Percentiles rank a stretch among this genome's conserved stretches.
phyloP scores from a whole-genome alignment of 768 basidiomycete species.

The Termitomyces sp. region DNA sequence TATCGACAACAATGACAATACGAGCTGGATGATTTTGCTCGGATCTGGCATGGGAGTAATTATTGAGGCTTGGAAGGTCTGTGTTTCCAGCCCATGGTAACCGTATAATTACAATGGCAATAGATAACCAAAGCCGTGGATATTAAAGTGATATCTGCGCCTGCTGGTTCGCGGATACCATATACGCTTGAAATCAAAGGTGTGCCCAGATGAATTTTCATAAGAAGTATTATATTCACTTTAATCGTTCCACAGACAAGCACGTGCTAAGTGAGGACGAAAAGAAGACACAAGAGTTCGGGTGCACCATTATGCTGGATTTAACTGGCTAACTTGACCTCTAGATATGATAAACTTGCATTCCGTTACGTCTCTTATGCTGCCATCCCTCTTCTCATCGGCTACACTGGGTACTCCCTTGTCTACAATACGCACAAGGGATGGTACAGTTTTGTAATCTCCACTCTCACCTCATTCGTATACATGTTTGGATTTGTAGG shows the following conservation, averaged over 20 bases:
- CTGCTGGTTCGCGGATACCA: conserved; percentile 64
- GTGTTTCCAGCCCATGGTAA: conserved; percentile 10
- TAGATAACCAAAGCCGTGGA: conserved; percentile 90
- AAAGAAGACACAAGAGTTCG: conserved; percentile 95
- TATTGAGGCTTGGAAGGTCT: conserved; percentile 93
- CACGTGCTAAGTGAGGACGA: conserved; percentile 96
- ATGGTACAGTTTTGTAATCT: conserved; percentile 96
- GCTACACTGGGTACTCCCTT: conserved; percentile 76
- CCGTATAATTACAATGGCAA: conserved; percentile 5
- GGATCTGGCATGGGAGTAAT: conserved; percentile 77
- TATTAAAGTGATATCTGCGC: conserved; percentile 59
- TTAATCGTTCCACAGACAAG: conserved; percentile 56
- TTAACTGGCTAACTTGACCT: conserved; percentile 2
- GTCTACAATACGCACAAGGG: conserved; percentile 81
- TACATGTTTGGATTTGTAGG: conserved; percentile 98
- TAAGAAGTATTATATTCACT: neutral
- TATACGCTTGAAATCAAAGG: conserved; percentile 82
- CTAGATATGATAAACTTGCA: conserved; percentile 84
- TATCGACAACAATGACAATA: conserved; percentile 92
- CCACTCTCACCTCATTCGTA: conserved; percentile 88
- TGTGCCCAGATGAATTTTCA: conserved; percentile 22
- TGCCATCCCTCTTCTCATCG: conserved; percentile 74
- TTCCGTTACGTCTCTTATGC: conserved; percentile 94
- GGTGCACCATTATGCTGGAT: neutral
- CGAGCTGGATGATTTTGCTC: conserved; percentile 96